Base-by-base conservation (phyloP, 179 eudicot genomes). In the Silene noctiflora region DNA sequence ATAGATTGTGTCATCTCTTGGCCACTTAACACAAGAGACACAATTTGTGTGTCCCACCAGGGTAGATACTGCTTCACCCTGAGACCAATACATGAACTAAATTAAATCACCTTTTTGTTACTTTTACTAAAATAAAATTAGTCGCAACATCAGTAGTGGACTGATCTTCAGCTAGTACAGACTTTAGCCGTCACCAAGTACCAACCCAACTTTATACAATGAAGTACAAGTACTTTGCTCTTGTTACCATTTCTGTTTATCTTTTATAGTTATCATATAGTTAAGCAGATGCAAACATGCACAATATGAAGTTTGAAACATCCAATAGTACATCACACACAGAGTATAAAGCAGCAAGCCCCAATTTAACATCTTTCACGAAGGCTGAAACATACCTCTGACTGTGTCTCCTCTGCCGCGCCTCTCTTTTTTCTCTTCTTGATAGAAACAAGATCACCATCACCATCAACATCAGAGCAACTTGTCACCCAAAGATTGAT, bases 11-110 rank as follows among this genome's bases (percentile, higher is more conserved):
- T 78, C 95, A 66, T 79, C 81, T 73, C 87, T 73, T 35, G 96
- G 89, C 99, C 99, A 95, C 73, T 85, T 81, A 42, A 91, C 97
- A 72, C 93, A 87, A 76, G 97, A 89, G 39, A 95, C 99, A 75
- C 93, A 88, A 72, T 95, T 93, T 48, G 91, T 93, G 76, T 95
- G 99, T 35, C 97, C 97, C 67, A 87, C 90, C 21, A 95, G 80
- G 39, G 99, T 85, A 70, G 98, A 85, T 77, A 80, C 83, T 75
- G 97, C 91, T 79, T 85, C 96, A 55, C 88, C 97, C 99, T 95
- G 85, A 81, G 35, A 83, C 42, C 63, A 70, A 75, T 27, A 67
- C 8, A 42, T 21, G 13, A 16, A 16, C 5, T 51, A 2, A 51
- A 51, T 13, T 16, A 51, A 51, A 19, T 51, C n/a, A 51, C 19